Evolutionary conservation across 2,329 filamentous ascomycete genomes (phyloP), one percentile per base, ranked within the genome.

Genomic region (Chaetomiaceae sp.): DNA sequence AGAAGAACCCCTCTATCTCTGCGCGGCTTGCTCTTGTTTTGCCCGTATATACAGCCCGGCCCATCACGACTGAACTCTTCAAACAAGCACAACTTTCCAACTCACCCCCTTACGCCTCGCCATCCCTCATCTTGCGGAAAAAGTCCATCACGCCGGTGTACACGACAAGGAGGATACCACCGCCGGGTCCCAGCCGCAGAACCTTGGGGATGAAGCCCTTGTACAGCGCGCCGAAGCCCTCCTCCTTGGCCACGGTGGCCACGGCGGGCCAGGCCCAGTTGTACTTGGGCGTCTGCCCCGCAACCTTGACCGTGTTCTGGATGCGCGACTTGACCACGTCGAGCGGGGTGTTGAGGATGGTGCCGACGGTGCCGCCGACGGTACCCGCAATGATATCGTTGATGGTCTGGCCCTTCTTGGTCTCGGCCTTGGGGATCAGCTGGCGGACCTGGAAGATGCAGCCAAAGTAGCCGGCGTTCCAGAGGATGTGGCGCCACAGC

Each of bases 131-230:
- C 64, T 82, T 83, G 65, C 89, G 83, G 85, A 96, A 96, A 71
- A 95, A 95, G 70, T 96, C 91, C 83, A 90, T 90, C 54, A 91
- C 85, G 51, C 85, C 84, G n/a, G 88, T 91, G 75, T 88, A 94
- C 46, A 94, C 88, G 51, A 92, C 89, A 38, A 95, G 78, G 54
- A 95, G 76, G 64, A 95, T 87, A 72, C 79, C 80, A 62, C 80
- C 79, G 57, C 74, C 87, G 25, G 87, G 87, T 57, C 86, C 84
- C 60, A 87, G 69, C 73, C 88, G 78, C 59, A 95, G 77, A 33
- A 96, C 94, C 82, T 99, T 99, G 63, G 94, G 94, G 59, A 94
- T 68, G 80, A 99, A 99, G 15, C 94, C 94, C 81, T 97, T 99
- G 81, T 99, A 99, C 56, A 99, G 77, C 36, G 94, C 94, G 44